These are phyloP conservation scores for Agastache rugosa DNA, from an alignment of 257 asterid genomes.

Conservation along the genomic window DNA sequence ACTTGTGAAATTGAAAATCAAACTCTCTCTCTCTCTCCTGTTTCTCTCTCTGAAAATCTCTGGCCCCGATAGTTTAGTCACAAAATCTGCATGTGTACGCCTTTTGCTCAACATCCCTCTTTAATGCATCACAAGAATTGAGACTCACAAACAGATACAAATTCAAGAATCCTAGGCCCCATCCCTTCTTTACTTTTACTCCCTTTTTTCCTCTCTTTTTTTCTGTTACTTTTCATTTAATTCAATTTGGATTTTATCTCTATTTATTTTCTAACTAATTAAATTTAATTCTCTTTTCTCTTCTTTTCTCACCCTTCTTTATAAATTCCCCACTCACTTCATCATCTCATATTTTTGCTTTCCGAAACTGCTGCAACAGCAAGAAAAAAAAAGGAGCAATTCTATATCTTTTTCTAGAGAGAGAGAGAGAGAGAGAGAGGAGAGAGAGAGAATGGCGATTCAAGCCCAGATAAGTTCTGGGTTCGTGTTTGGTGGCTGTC, in stretches of 20 bases:
- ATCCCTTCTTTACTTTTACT: constrained; percentile 28
- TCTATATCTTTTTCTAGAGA: not conserved
- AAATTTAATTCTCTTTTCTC: not conserved
- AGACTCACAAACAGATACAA: constrained; percentile 27
- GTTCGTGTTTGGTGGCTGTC: constrained; percentile 39
- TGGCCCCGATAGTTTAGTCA: constrained; percentile 59
- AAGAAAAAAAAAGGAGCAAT: no score
- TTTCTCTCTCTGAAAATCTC: constrained; percentile 37
- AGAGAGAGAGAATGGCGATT: constrained; percentile 55
- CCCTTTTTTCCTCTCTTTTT: constrained; percentile 21
- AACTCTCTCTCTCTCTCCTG: constrained; percentile 27
- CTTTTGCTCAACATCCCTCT: constrained; percentile 46
- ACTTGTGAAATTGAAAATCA: constrained; percentile 30
- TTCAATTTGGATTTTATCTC: constrained; percentile 17
- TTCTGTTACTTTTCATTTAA: constrained; percentile 42
- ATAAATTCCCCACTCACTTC: constrained; percentile 33
- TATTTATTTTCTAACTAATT: not conserved
- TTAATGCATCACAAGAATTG: constrained; percentile 50
- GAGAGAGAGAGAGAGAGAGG: not conserved
- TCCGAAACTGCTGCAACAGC: not conserved
- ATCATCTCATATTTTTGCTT: constrained; percentile 18
- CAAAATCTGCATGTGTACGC: constrained; percentile 71
- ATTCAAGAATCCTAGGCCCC: constrained; percentile 49
- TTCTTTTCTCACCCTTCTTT: not conserved
- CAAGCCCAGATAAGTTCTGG: constrained; percentile 62